These are phyloP conservation scores for Epichloe brachyelytri DNA, from an alignment of 2,329 filamentous ascomycete genomes.

Conservation along the genomic window DNA sequence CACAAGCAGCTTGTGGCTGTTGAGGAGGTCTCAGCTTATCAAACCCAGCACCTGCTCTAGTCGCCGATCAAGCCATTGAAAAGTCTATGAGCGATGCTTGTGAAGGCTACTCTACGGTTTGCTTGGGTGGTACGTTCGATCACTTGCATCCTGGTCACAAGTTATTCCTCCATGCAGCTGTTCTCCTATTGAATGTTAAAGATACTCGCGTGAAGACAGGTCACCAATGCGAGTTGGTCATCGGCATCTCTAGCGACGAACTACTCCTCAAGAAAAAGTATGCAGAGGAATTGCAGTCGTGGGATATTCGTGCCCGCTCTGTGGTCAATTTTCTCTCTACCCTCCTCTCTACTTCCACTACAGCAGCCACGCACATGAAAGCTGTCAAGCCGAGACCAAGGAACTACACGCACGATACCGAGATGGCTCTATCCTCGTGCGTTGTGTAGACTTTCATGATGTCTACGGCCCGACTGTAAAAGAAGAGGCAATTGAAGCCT, in stretches of 20 bases:
- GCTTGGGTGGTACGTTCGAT: slow-evolving; percentile 89
- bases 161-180: slow-evolving; percentile 79
- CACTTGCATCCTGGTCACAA: slow-evolving; percentile 94
- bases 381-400: slow-evolving; percentile 2
- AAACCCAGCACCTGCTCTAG: not conserved
- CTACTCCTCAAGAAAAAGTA: slow-evolving; percentile 84
- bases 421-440: slow-evolving; percentile 48
- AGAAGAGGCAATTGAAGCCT: slow-evolving; percentile 60
- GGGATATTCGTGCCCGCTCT: slow-evolving; percentile 57
- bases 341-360: slow-evolving; percentile 33
- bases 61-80: not conserved
- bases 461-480: slow-evolving; percentile 84
- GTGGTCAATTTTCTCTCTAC: slow-evolving; percentile 63
- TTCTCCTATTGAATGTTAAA: slow-evolving; percentile 38
- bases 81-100: slow-evolving; percentile 1
- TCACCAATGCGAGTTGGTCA: slow-evolving; percentile 46
- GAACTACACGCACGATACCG: slow-evolving; percentile 39
- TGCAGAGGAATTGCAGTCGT: slow-evolving; percentile 66
- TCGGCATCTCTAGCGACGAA: slow-evolving; percentile 82
- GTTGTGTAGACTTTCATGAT: slow-evolving; percentile 77
- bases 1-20: slow-evolving; percentile 39
- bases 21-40: slow-evolving; percentile 36
- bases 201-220: not conserved
- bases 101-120: slow-evolving; percentile 34
- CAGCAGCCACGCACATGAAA: slow-evolving; percentile 6